These are phyloP conservation scores for Calycina herbarum DNA, from an alignment of 2,329 filamentous ascomycete genomes.

Conservation along the genomic window DNA sequence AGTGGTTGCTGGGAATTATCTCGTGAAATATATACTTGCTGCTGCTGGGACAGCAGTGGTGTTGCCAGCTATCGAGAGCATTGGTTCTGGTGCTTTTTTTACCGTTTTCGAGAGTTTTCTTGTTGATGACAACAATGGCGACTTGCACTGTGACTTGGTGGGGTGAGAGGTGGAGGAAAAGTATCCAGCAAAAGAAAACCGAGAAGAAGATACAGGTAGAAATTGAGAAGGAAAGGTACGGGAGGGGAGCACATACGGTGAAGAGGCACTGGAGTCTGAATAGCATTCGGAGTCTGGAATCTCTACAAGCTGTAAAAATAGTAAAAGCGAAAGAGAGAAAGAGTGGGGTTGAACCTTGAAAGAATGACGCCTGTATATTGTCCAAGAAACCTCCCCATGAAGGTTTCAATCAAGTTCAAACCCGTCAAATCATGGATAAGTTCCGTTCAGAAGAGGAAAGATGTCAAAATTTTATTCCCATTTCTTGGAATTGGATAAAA, in stretches of 20 bases:
- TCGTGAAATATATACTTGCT: slow-evolving; percentile 73
- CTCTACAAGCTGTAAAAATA: no score
- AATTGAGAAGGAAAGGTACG: neutral
- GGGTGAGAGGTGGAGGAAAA: slow-evolving; percentile 42
- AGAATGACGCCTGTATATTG: no score
- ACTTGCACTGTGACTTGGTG: slow-evolving; percentile 29
- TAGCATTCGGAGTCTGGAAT: no score
- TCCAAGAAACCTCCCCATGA: no score
- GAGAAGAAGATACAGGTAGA: slow-evolving; percentile 34
- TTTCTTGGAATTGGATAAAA: no score
- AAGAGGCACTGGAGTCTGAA: no score
- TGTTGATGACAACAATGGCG: slow-evolving; percentile 41
- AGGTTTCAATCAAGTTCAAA: no score
- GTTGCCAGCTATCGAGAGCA: slow-evolving; percentile 69
- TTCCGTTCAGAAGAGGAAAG: no score
- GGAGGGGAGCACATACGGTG: neutral
- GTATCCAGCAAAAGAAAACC: slow-evolving; percentile 45
- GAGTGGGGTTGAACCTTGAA: no score
- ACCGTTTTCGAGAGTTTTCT: slow-evolving; percentile 63
- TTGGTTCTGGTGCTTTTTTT: slow-evolving; percentile 77
- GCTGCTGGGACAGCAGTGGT: slow-evolving; percentile 70
- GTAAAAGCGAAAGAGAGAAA: no score
- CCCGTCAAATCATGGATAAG: no score
- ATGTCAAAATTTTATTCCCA: no score
- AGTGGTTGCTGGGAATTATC: slow-evolving; percentile 79